Percentiles rank a stretch among this genome's conserved stretches.
These are phyloP conservation scores for Melastoma candidum DNA, from an alignment of 441 rosid genomes.

Conservation along the genomic window DNA sequence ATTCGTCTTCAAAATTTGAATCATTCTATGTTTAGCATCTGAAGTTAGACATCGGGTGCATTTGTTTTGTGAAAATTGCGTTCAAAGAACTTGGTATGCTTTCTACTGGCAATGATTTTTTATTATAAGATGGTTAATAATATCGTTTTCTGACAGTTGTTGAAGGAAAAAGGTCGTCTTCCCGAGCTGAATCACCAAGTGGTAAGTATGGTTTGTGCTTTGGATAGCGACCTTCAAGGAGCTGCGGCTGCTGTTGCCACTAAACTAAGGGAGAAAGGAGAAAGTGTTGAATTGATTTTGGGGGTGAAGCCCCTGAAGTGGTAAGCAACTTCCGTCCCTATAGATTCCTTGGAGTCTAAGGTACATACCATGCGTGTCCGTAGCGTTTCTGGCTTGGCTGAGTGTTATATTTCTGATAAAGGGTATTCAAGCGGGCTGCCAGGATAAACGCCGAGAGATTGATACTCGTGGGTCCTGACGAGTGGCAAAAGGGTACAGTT, in stretches of 20 bases:
- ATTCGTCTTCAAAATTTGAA: no score
- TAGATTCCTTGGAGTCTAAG: not conserved
- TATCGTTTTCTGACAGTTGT: constrained; percentile 32
- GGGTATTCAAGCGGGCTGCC: constrained; percentile 90
- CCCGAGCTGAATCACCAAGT: constrained; percentile 57
- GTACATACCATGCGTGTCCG: no score
- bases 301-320: constrained; percentile 85
- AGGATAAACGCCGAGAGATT: constrained; percentile 61
- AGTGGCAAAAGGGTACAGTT: constrained; percentile 79
- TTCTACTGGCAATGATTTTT: no score
- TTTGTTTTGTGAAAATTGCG: no score
- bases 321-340: constrained; percentile 16
- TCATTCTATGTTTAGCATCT: no score
- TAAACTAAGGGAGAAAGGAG: constrained; percentile 61
- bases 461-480: constrained; percentile 61
- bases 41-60: no score
- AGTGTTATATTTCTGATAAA: constrained; percentile 1
- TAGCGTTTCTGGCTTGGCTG: constrained; percentile 1
- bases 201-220: constrained; percentile 70
- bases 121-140: no score
- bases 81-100: no score
- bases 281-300: constrained; percentile 72
- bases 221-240: constrained; percentile 69
- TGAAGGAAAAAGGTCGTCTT: constrained; percentile 69
- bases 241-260: constrained; percentile 74